Evolutionary conservation across 805 yeast species (phyloP), one percentile per base, ranked within the genome.

Genomic region (Starmerella riodocensis): DNA sequence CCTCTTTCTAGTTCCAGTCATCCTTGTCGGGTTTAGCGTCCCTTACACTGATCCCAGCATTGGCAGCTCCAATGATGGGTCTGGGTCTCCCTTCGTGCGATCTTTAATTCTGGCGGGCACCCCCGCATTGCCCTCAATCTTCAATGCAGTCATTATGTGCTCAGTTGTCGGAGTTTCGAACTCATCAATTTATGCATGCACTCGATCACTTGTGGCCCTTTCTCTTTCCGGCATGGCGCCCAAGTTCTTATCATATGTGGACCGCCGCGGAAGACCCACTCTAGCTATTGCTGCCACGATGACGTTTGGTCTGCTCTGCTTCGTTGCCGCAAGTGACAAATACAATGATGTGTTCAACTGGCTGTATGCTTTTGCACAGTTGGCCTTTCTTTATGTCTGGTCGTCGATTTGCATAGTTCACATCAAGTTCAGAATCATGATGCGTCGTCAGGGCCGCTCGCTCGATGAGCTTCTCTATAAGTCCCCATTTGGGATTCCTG

Each of bases 71-170:
- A 34, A 39, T 32, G 69, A 64, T 21, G 56, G 55, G 4, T 69
- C 78, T 31, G 84, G 88, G n/a, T 78, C 88, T 9, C 93, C 93
- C 29, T 81, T 80, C 52, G 91, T 81, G 36, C 76, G 80, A 54
- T 93, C 91, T 37, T 76, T 82, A 52, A 71, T 70, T 45, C 72
- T 71, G 49, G 79, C 83, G n/a, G 57, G 66, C 16, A 78, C 81
- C 45, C 50, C 54, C 11, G 85, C 73, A 1, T 63, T 82, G 43
- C 84, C 83, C 31, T 79, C 76, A 50, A 68, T 83, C 33, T 65
- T 83, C 52, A 83, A 83, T 55, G 86, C 77, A 2, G 74, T 81
- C 57, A 77, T 83, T 48, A 59, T 83, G 53, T 59, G 79, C 25
- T 78, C 80, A 49, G 83, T 81, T 41, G 70, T 80, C 55, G 77